These are phyloP conservation scores for Fusarium napiforme DNA, from an alignment of 2,329 filamentous ascomycete species.

Conservation along the genomic window DNA sequence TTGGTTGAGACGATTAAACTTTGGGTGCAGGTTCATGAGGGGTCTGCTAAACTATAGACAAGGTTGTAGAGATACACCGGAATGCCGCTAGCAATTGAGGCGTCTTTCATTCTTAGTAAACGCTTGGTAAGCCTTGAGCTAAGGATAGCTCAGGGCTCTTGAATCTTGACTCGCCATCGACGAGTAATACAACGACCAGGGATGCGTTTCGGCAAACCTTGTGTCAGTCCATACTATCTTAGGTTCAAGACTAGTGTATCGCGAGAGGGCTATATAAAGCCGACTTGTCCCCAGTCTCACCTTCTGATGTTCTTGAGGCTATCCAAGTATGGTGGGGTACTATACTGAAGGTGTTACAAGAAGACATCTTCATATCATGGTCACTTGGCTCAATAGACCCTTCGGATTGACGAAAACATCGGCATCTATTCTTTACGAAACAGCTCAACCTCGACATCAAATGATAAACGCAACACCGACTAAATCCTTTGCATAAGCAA, in stretches of 20 bases:
- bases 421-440: rapidly evolving
- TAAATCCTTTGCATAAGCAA: rapidly evolving
- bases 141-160: no score
- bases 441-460: not conserved
- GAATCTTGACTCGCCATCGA: not conserved
- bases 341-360: not conserved
- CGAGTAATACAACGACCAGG: rapidly evolving
- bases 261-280: rapidly evolving
- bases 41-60: not conserved
- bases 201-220: not conserved
- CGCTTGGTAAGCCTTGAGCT: no score
- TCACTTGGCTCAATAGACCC: no score
- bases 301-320: rapidly evolving
- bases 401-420: not conserved
- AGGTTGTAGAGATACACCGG: no score
- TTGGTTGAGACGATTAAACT: constrained; percentile 59
- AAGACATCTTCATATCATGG: no score
- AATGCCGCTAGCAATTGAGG: no score
- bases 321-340: not conserved
- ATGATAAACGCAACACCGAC: rapidly evolving
- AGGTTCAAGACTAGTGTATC: not conserved
- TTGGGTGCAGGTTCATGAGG: constrained; percentile 52
- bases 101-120: no score
- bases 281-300: not conserved
- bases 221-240: rapidly evolving